Evolutionary conservation across 2,329 filamentous ascomycete genomes (phyloP).

Genomic region (Whalleya microplaca): DNA sequence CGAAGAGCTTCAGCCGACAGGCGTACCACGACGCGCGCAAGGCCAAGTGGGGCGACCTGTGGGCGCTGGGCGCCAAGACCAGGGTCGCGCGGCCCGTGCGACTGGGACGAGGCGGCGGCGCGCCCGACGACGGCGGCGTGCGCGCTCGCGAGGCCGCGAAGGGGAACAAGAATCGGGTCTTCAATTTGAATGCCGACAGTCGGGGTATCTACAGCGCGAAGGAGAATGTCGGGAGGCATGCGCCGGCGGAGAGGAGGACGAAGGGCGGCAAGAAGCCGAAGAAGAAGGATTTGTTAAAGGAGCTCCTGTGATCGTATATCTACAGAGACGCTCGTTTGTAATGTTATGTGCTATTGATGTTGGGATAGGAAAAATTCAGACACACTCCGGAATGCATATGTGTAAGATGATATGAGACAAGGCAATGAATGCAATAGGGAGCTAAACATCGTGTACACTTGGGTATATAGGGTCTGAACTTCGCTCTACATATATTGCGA

Average conservation of each 20-base stretch:
- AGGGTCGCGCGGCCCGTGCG: constrained; percentile 65
- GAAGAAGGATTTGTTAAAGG: constrained; percentile 43
- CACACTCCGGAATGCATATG: background rate
- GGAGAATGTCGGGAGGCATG: constrained; percentile 38
- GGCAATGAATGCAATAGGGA: background rate
- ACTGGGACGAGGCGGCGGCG: constrained; percentile 52
- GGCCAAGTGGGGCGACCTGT: constrained; percentile 87
- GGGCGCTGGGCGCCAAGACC: constrained; percentile 93
- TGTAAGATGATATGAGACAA: background rate
- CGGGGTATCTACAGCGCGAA: constrained; percentile 44
- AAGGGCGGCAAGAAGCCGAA: constrained; percentile 46
- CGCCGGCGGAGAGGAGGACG: constrained; percentile 41
- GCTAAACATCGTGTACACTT: background rate
- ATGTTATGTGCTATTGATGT: background rate
- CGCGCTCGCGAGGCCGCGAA: constrained; percentile 39
- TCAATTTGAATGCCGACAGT: constrained; percentile 42
- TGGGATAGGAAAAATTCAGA: constrained; percentile 4
- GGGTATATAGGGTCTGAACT: background rate
- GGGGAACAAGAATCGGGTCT: constrained; percentile 45
- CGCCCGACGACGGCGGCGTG: constrained; percentile 50
- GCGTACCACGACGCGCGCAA: constrained; percentile 95
- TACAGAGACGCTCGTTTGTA: background rate
- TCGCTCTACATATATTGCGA: background rate
- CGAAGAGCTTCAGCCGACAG: constrained; percentile 76
- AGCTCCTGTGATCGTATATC: constrained; percentile 30